A percentile compares a stretch with the other conserved stretches of the same genome.
Conservation (phyloP, 345 rosid species). For the thale cress (Arabidopsis thaliana) region DNA sequence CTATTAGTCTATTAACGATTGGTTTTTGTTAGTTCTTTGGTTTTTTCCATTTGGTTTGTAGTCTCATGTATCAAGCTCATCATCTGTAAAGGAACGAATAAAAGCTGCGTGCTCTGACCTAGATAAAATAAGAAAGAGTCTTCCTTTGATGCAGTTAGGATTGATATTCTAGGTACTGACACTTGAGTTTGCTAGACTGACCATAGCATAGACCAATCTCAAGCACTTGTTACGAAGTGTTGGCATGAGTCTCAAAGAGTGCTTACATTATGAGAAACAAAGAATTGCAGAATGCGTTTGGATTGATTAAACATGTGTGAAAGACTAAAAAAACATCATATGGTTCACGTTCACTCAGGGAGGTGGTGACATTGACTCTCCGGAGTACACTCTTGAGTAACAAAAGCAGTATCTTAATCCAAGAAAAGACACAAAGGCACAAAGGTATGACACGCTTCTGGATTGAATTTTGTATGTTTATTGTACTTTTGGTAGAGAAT, state of each 20-base stretch:
- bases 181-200: constrained; percentile 23
- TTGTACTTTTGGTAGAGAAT: no score
- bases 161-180: neutral
- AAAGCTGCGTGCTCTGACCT: constrained; percentile 97
- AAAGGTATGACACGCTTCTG: no score
- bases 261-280: constrained; percentile 6
- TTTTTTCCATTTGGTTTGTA: no score
- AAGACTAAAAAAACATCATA: constrained; percentile 35
- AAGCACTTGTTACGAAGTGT: neutral
- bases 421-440: no score
- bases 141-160: constrained; percentile 12
- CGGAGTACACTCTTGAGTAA: no score
- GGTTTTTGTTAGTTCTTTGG: no score
- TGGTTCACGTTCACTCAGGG: constrained; percentile 58
- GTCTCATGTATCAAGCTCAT: constrained; percentile 64
- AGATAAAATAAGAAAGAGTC: constrained; percentile 76
- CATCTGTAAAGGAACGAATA: constrained; percentile 80
- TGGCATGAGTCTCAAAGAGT: neutral
- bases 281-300: constrained; percentile 17
- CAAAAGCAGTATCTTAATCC: no score
- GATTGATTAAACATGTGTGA: neutral
- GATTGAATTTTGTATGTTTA: no score
- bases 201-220: neutral
- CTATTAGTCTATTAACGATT: no score
- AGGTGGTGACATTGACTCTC: constrained; percentile 54